A percentile compares a stretch with the other conserved stretches of the same genome.
phyloP scores from a whole-genome alignment of 2,329 filamentous ascomycete genomes.

The Exophiala dermatitidis region DNA sequence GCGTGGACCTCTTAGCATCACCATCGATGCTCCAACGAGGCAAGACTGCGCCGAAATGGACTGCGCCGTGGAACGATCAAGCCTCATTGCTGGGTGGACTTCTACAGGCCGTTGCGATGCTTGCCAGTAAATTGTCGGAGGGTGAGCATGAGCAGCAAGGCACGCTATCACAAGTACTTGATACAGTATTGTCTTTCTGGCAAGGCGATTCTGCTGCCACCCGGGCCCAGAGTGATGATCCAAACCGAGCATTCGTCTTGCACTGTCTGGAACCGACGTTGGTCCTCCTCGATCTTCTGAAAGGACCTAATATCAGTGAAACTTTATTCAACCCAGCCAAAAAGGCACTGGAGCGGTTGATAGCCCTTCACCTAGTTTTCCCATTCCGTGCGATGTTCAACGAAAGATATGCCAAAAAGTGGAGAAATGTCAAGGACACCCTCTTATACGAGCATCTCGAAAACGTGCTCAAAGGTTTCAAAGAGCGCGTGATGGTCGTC shows the following conservation, averaged over 20 bases:
- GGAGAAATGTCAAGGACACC: slow-evolving; percentile 11
- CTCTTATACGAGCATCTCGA: slow-evolving; percentile 16
- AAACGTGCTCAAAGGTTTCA: slow-evolving; percentile 10
- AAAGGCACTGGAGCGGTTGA: slow-evolving; percentile 28
- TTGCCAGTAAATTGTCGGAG: neutral
- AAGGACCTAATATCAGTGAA: neutral
- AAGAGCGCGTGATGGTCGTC: neutral
- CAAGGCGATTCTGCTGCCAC: neutral
- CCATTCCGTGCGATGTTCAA: slow-evolving; percentile 28
- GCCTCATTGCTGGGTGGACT: slow-evolving; percentile 11
- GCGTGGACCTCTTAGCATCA: slow-evolving; percentile 7
- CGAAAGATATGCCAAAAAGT: slow-evolving; percentile 18
- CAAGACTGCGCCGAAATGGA: slow-evolving; percentile 2
- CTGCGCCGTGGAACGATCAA: slow-evolving; percentile 4
- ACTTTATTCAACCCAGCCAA: neutral
- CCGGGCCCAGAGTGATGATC: slow-evolving; percentile 3
- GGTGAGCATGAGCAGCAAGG: neutral
- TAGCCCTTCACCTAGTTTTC: slow-evolving; percentile 33
- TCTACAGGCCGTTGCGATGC: slow-evolving; percentile 3
- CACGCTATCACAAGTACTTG: slow-evolving; percentile 5
- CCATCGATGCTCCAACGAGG: neutral
- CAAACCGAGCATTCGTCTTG: slow-evolving; percentile 16
- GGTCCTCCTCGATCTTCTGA: slow-evolving; percentile 25
- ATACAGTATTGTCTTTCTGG: slow-evolving; percentile 7
- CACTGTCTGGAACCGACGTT: slow-evolving; percentile 29